phyloP scores from a whole-genome alignment of 805 yeast species.

The Hanseniaspora vineae region DNA sequence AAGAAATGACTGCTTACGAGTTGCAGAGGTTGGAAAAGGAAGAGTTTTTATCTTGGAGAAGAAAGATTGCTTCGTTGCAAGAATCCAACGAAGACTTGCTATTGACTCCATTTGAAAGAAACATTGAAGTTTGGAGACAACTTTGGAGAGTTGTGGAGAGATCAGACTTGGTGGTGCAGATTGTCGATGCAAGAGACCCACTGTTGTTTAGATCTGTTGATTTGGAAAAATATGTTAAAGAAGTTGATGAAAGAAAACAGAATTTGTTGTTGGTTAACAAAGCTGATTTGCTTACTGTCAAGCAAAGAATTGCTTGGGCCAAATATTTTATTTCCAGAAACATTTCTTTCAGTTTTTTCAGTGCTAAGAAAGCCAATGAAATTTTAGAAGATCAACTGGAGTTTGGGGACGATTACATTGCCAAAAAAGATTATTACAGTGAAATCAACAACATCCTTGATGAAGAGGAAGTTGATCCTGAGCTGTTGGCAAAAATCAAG shows the following conservation, averaged over 20 bases:
- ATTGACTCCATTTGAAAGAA: constrained; percentile 93
- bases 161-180: constrained; percentile 86
- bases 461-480: constrained; percentile 21
- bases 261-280: constrained; percentile 82
- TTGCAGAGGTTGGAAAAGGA: constrained; percentile 80
- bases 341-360: constrained; percentile 83
- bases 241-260: constrained; percentile 59
- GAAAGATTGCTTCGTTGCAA: constrained; percentile 73
- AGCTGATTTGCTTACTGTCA: constrained; percentile 71
- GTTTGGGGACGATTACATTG: constrained; percentile 16
- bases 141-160: constrained; percentile 96
- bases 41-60: constrained; percentile 89
- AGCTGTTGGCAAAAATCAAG: constrained; percentile 37
- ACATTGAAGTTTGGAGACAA: constrained; percentile 96
- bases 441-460: constrained; percentile 22
- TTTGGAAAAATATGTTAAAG: constrained; percentile 71
- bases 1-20: constrained; percentile 55
- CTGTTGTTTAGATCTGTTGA: constrained; percentile 79
- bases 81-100: constrained; percentile 68
- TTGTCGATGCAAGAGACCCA: constrained; percentile 96
- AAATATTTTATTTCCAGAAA: constrained; percentile 52
- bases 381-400: constrained; percentile 49
- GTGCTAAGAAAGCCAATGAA: constrained; percentile 78
- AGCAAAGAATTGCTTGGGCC: constrained; percentile 82
- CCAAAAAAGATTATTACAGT: constrained; percentile 7